A percentile compares a stretch with the other conserved stretches of the same genome.
Conservation (phyloP, 1,139 yeast species). For the Yamadazyma triangularis region DNA sequence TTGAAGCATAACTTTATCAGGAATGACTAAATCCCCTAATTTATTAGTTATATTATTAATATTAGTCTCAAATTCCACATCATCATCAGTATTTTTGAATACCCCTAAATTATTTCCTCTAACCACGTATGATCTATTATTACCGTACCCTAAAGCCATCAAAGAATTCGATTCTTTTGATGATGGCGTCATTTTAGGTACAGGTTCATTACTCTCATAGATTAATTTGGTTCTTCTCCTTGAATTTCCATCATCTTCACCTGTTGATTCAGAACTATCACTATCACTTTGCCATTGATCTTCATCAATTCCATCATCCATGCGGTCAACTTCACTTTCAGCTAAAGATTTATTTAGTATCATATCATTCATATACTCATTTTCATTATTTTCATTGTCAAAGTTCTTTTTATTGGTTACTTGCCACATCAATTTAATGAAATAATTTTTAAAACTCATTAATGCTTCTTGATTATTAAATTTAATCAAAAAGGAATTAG, state of each 20-base stretch:
- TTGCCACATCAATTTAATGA: constrained; percentile 62
- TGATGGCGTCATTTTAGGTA: constrained; percentile 16
- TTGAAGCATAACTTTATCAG: constrained; percentile 69
- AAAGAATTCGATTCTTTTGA: constrained; percentile 49
- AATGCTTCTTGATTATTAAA: constrained; percentile 42
- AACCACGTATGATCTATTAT: constrained; percentile 72
- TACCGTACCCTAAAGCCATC: constrained; percentile 65
- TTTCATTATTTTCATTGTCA: neutral
- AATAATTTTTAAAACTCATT: constrained; percentile 46
- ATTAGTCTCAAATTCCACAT: constrained; percentile 61
- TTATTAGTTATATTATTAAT: constrained; percentile 56
- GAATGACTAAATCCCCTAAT: constrained; percentile 52
- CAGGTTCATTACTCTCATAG: too few species aligned
- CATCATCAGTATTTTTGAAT: constrained; percentile 54
- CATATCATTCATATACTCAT: neutral
- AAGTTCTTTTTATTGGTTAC: constrained; percentile 35
- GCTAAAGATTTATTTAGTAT: too few species aligned
- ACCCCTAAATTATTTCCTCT: constrained; percentile 81
- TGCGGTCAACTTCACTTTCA: neutral
- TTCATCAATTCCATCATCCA: neutral
- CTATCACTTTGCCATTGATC: neutral
- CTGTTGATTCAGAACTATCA: neutral
- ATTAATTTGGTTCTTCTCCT: too few species aligned
- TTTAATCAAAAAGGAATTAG: constrained; percentile 61
- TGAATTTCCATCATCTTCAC: too few species aligned